These are phyloP conservation scores for Oxytropis ochrocephala DNA, from an alignment of 306 rosid genomes.

Conservation along the genomic window DNA sequence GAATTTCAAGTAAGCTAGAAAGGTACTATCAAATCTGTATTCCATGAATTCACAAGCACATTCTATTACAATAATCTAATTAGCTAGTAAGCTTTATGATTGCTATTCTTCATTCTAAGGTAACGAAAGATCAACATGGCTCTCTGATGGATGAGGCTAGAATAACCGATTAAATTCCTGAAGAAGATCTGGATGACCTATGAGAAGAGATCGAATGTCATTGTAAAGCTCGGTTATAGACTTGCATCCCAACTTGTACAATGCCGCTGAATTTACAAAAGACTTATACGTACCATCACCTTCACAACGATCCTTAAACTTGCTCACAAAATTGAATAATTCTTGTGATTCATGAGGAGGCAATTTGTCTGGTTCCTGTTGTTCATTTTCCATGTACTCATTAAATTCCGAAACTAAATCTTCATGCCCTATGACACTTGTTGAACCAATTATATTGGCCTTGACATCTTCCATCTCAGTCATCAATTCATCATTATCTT, in stretches of 20 bases:
- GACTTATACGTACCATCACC: slow-evolving; percentile 37
- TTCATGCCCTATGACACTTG: too few species aligned
- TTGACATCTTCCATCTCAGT: too few species aligned
- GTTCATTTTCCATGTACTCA: not conserved
- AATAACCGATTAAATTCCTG: not conserved
- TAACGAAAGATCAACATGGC: too few species aligned
- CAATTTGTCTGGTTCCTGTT: slow-evolving; percentile 20
- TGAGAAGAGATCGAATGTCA: not conserved
- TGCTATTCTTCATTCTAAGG: too few species aligned
- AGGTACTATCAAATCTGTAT: too few species aligned
- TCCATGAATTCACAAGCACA: too few species aligned
- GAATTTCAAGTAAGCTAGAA: too few species aligned
- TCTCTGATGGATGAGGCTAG: too few species aligned
- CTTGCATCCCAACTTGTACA: slow-evolving; percentile 47
- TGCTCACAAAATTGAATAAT: slow-evolving; percentile 48
- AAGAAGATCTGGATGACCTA: not conserved
- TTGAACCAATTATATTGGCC: too few species aligned
- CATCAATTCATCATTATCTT: not conserved
- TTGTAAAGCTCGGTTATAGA: slow-evolving; percentile 34
- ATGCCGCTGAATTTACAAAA: slow-evolving; percentile 43
- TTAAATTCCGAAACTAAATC: too few species aligned
- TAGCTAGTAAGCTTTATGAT: too few species aligned
- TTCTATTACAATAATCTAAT: too few species aligned
- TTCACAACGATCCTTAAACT: slow-evolving; percentile 56
- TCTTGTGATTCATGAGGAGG: slow-evolving; percentile 39